Conservation (phyloP, 495 filamentous ascomycete species). For the Trichoderma gamsii region DNA sequence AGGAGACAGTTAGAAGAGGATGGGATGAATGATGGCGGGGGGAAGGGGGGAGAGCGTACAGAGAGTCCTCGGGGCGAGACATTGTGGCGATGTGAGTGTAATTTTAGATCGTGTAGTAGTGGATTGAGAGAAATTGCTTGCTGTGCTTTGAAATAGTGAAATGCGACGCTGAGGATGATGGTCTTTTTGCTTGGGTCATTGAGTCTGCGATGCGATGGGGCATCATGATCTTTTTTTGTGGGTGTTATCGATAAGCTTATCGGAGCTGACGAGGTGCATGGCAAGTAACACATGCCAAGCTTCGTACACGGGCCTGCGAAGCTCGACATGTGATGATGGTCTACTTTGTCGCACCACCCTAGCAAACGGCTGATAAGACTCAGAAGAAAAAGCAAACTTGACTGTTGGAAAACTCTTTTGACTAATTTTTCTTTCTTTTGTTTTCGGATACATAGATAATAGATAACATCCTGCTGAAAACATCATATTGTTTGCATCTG, state of each 20-base stretch:
- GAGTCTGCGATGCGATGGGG: background rate
- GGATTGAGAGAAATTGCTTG: background rate
- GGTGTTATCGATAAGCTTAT: constrained; percentile 24
- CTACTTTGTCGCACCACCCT: background rate
- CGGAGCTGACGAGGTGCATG: background rate
- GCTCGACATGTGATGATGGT: constrained; percentile 2
- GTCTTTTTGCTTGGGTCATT: constrained; percentile 1
- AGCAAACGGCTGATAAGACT: background rate
- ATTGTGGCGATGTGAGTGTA: constrained; percentile 44
- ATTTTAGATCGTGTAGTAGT: background rate
- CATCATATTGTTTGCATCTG: background rate
- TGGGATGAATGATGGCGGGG: constrained; percentile 18
- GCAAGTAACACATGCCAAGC: background rate
- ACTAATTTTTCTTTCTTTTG: too few species aligned
- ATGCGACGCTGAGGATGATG: background rate
- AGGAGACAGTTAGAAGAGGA: constrained; percentile 20
- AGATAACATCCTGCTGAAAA: background rate
- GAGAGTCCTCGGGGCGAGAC: constrained; percentile 92
- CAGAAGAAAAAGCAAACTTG: background rate
- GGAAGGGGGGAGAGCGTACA: constrained; percentile 48
- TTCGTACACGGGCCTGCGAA: background rate
- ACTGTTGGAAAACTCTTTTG: background rate
- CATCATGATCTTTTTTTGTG: constrained; percentile 12
- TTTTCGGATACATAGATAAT: too few species aligned
- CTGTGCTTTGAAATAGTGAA: background rate